Conservation (phyloP, 371 early-diverging fungal genomes). For the Haplosporangium sp. region DNA sequence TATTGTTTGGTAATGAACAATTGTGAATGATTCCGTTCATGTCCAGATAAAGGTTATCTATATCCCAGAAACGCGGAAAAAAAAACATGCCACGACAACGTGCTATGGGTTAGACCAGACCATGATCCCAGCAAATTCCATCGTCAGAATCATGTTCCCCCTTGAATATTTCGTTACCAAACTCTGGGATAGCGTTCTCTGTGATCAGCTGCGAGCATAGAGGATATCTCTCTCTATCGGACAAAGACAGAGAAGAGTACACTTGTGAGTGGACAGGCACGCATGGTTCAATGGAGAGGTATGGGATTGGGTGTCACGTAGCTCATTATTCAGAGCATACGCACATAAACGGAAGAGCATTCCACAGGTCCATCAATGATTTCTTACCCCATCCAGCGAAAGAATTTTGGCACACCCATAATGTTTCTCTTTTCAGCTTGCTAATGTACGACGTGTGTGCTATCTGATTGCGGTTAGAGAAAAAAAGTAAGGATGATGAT, state of each 20-base stretch:
- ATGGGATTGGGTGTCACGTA: too few relatives aligned
- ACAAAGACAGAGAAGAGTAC: not conserved
- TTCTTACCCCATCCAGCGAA: constrained; percentile 78
- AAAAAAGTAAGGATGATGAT: too few relatives aligned
- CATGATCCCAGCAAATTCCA: too few relatives aligned
- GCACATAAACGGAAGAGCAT: not conserved
- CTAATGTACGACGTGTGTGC: too few relatives aligned
- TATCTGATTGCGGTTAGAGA: too few relatives aligned
- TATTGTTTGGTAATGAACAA: constrained; percentile 95
- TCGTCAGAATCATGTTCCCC: not conserved
- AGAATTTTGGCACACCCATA: constrained; percentile 83
- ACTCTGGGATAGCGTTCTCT: constrained; percentile 93
- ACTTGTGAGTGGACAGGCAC: not conserved
- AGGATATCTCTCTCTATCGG: constrained; percentile 93
- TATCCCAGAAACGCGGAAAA: not conserved
- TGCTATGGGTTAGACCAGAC: not conserved
- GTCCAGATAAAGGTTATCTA: constrained; percentile 96
- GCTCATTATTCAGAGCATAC: not conserved
- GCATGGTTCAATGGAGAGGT: not conserved
- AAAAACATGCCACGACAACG: not conserved
- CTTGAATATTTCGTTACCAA: constrained; percentile 69
- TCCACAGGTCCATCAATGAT: not conserved
- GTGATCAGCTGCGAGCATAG: constrained; percentile 89
- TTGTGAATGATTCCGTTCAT: constrained; percentile 99
- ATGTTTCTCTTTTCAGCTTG: constrained; percentile 1